Conservation (phyloP, 306 rosid species). For the Corylus americana region DNA sequence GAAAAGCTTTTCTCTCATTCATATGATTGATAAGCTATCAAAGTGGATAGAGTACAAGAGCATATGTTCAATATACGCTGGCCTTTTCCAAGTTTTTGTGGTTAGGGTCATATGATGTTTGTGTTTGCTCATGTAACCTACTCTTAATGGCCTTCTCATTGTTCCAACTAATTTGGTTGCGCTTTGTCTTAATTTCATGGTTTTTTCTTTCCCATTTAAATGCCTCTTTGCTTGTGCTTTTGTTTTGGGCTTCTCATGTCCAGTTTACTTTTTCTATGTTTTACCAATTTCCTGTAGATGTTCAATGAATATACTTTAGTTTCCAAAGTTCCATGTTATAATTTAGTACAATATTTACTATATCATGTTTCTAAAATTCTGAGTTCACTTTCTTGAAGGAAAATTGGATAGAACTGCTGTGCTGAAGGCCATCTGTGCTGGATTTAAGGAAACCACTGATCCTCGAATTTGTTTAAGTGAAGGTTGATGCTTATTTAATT, state of each 20-base stretch:
- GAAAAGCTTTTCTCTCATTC: neutral
- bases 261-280: neutral
- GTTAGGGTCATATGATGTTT: neutral
- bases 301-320: neutral
- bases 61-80: neutral
- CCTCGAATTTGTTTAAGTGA: conserved; percentile 74
- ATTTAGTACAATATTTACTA: conserved; percentile 1
- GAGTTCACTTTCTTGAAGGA: conserved; percentile 49
- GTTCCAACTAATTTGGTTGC: neutral
- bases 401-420: conserved; percentile 81
- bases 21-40: neutral
- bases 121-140: neutral
- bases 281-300: neutral
- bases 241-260: neutral
- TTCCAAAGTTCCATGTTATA: neutral
- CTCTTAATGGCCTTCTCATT: neutral
- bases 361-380: conserved; percentile 29
- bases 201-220: neutral
- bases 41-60: neutral
- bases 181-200: neutral
- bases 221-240: neutral
- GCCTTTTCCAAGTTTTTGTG: neutral
- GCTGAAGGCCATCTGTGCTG: conserved; percentile 82
- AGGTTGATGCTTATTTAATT: conserved; percentile 54
- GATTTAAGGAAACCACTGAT: conserved; percentile 79